These are phyloP conservation scores for Tetradesmus obliquus DNA, from an alignment of 139 green algal genomes.

Conservation along the genomic window DNA sequence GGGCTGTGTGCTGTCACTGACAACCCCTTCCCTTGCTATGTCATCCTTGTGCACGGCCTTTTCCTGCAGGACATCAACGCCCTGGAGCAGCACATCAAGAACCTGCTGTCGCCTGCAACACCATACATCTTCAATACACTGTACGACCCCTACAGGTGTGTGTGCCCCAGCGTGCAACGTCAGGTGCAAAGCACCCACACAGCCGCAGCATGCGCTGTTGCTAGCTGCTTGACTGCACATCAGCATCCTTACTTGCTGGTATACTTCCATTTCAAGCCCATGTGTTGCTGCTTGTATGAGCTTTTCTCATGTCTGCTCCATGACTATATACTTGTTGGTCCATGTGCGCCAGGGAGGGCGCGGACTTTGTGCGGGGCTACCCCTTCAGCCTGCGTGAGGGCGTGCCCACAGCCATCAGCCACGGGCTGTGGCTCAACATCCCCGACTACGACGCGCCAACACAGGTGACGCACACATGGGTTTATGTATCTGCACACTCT, in stretches of 20 bases:
- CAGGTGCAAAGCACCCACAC: conserved; percentile 78
- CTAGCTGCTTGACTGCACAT: too few relatives aligned
- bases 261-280: too few relatives aligned
- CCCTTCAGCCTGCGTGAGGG: conserved; percentile 93
- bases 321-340: background rate
- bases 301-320: too few relatives aligned
- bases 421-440: conserved; percentile 98
- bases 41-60: background rate
- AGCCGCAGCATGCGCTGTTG: conserved; percentile 9
- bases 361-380: conserved; percentile 76
- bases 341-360: background rate
- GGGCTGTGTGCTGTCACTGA: too few relatives aligned
- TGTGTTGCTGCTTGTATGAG: too few relatives aligned
- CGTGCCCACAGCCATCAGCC: conserved; percentile 90
- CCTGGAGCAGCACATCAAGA: conserved; percentile 96
- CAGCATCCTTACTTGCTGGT: too few relatives aligned
- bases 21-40: too few relatives aligned
- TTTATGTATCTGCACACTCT: too few relatives aligned
- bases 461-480: conserved; percentile 44
- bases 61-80: conserved; percentile 90
- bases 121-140: conserved; percentile 99
- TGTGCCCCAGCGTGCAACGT: conserved; percentile 80
- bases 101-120: conserved; percentile 92
- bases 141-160: conserved; percentile 91
- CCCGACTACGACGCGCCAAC: conserved; percentile 98